A percentile compares a stretch with the other conserved stretches of the same genome.
These are phyloP conservation scores for Rutstroemia sydowiana DNA, from an alignment of 2,329 filamentous ascomycete genomes.

Conservation along the genomic window DNA sequence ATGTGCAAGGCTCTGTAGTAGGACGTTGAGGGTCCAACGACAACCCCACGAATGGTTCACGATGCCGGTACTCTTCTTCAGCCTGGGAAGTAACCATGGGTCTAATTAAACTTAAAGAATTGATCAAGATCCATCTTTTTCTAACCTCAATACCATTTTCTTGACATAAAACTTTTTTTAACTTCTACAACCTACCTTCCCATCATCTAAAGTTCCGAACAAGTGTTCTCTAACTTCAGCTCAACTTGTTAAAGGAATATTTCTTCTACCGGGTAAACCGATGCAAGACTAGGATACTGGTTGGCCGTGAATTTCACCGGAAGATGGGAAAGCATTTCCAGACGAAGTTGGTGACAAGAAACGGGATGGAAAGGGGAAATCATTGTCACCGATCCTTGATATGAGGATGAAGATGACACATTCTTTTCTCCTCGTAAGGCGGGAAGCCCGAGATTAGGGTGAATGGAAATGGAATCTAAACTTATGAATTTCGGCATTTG, in stretches of 20 bases:
- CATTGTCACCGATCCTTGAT: too few species aligned
- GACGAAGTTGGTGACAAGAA: background rate
- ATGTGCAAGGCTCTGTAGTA: constrained; percentile 5
- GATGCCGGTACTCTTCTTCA: constrained; percentile 20
- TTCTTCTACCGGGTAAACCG: constrained; percentile 6
- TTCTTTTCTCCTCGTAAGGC: background rate
- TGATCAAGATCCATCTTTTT: constrained; percentile 8
- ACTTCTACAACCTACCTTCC: background rate
- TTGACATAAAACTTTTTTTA: too few species aligned
- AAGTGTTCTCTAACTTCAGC: background rate
- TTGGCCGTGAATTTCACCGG: constrained; percentile 1
- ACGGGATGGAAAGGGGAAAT: constrained; percentile 1
- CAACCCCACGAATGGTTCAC: constrained; percentile 26
- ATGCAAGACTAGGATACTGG: constrained; percentile 5
- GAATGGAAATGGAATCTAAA: constrained; percentile 1
- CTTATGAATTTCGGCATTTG: background rate
- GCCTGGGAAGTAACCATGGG: constrained; percentile 17
- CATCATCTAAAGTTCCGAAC: background rate
- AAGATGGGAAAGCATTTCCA: constrained; percentile 10
- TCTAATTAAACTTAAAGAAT: constrained; percentile 14
- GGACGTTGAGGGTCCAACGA: constrained; percentile 16
- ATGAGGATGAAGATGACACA: too few species aligned
- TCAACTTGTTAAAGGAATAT: background rate
- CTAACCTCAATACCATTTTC: too few species aligned
- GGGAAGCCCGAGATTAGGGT: background rate